A percentile compares a stretch with the other conserved stretches of the same genome.
phyloP scores from a whole-genome alignment of 78 protist species.

The Mantamonas sphyraenae region DNA sequence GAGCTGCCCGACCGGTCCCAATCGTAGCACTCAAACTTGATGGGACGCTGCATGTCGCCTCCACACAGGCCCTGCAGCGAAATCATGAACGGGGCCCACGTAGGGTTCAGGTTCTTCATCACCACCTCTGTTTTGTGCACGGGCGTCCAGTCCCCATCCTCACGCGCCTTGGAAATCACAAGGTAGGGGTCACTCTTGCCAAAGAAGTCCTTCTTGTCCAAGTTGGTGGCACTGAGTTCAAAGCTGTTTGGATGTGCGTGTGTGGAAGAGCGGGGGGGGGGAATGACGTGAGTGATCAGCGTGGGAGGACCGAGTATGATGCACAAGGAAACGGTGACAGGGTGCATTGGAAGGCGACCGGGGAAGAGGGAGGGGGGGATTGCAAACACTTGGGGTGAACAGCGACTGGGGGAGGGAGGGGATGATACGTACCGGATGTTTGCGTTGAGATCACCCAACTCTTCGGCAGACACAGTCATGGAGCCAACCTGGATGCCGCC shows the following conservation, averaged over 20 bases:
- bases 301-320: no score
- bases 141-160: neutral
- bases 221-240: neutral
- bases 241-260: neutral
- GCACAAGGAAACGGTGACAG: no score
- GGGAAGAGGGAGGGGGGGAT: no score
- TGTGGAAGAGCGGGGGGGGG: no score
- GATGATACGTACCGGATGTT: no score
- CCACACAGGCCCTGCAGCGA: neutral
- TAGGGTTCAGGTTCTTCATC: neutral
- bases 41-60: neutral
- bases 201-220: slow-evolving; percentile 10
- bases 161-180: neutral
- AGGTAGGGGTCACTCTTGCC: slow-evolving; percentile 14
- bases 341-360: no score
- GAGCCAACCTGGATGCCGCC: no score
- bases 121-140: neutral
- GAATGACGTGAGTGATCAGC: no score
- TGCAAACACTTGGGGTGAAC: no score
- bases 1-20: slow-evolving; percentile 44
- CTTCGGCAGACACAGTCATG: no score
- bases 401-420: no score
- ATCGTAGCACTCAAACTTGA: slow-evolving; percentile 38
- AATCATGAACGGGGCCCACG: neutral
- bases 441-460: no score